phyloP scores from a whole-genome alignment of 2,329 filamentous ascomycete species.

The Nannizzia gypsea region DNA sequence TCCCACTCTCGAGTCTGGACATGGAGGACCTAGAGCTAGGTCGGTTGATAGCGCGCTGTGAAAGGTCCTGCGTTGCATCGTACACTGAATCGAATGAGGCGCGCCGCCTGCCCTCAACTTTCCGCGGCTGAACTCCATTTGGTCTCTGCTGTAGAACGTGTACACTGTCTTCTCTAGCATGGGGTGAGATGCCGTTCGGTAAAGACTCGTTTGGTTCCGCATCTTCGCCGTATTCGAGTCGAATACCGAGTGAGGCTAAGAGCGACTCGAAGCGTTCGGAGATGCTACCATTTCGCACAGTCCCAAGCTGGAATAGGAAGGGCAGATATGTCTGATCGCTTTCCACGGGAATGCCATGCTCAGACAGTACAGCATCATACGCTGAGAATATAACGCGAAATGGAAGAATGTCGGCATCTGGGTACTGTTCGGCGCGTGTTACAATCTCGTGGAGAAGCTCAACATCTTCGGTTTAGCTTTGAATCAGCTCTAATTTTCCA shows the following conservation, averaged over 20 bases:
- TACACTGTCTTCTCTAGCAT: neutral
- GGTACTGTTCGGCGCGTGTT: slow-evolving; percentile 54
- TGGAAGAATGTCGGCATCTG: slow-evolving; percentile 53
- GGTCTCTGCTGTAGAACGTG: neutral
- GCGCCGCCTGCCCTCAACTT: slow-evolving; percentile 23
- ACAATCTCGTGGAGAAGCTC: slow-evolving; percentile 67
- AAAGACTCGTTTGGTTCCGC: slow-evolving; percentile 18
- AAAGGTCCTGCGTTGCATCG: slow-evolving; percentile 43
- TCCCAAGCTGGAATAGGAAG: slow-evolving; percentile 66
- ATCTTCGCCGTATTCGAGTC: slow-evolving; percentile 49
- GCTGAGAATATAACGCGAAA: slow-evolving; percentile 70
- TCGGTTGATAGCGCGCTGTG: slow-evolving; percentile 30
- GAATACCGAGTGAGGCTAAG: slow-evolving; percentile 57
- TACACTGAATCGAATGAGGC: slow-evolving; percentile 45
- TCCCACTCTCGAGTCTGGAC: slow-evolving; percentile 29
- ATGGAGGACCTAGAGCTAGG: slow-evolving; percentile 35
- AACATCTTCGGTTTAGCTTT: slow-evolving; percentile 50
- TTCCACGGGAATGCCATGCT: slow-evolving; percentile 58
- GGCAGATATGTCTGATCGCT: slow-evolving; percentile 64
- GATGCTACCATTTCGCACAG: slow-evolving; percentile 45
- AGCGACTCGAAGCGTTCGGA: slow-evolving; percentile 59
- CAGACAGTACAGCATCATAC: slow-evolving; percentile 63
- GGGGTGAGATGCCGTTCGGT: neutral
- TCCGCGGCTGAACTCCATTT: slow-evolving; percentile 7
- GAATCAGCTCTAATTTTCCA: slow-evolving; percentile 5